Evolutionary conservation across 2,329 filamentous ascomycete genomes (phyloP).

Genomic region (Epichloe bromicola): DNA sequence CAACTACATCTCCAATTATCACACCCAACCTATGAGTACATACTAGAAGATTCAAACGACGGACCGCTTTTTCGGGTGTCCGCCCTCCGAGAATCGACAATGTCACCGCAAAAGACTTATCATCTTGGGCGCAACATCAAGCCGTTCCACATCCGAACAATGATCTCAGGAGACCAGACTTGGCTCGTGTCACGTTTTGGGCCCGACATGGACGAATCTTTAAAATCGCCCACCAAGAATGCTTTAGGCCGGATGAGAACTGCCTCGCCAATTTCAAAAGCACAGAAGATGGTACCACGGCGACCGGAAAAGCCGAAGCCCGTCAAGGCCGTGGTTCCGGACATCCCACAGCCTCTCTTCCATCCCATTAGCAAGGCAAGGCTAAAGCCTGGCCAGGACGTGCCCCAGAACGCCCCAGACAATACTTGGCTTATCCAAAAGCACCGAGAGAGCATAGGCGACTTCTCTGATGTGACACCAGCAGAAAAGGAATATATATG

Average conservation of each 20-base stretch:
- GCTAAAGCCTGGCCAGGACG: conserved; percentile 33
- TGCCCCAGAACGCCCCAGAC: conserved; percentile 32
- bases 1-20: conserved; percentile 32
- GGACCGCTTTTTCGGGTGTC: conserved; percentile 28
- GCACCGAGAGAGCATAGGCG: conserved; percentile 42
- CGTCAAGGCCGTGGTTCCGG: conserved; percentile 30
- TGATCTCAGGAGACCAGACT: conserved; percentile 31
- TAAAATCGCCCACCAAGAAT: conserved; percentile 13
- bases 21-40: conserved; percentile 34
- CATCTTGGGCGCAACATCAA: conserved; percentile 30
- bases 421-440: conserved; percentile 45
- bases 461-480: conserved; percentile 41
- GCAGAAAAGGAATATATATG: conserved; percentile 45
- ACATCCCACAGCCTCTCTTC: conserved; percentile 39
- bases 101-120: conserved; percentile 24
- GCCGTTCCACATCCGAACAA: conserved; percentile 32
- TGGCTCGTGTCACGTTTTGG: conserved; percentile 32
- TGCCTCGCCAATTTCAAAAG: conserved; percentile 11
- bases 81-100: conserved; percentile 14
- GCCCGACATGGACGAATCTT: conserved; percentile 17
- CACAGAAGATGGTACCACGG: conserved; percentile 6
- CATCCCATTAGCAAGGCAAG: conserved; percentile 42
- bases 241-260: conserved; percentile 12
- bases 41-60: conserved; percentile 22
- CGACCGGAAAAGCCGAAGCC: conserved; percentile 9